A percentile compares a stretch with the other conserved stretches of the same genome.
These are phyloP conservation scores for Aleurites moluccanus DNA, from an alignment of 441 rosid species.

Conservation along the genomic window DNA sequence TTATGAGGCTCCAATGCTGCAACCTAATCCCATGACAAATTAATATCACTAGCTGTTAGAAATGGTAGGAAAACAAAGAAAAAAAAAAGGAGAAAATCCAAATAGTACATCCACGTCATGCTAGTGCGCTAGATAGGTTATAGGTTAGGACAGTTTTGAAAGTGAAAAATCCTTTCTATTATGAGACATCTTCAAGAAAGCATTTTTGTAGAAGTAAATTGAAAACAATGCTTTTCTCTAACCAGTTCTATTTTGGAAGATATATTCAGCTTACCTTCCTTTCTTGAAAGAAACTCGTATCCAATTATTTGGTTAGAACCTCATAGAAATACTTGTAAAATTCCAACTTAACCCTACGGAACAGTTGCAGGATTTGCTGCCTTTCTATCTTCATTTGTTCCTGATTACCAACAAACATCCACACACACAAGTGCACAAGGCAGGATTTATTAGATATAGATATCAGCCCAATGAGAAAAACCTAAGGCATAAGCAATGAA, in stretches of 20 bases:
- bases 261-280: conserved; percentile 1
- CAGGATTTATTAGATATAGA: neutral
- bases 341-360: neutral
- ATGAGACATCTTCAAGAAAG: too few species aligned
- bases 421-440: too few species aligned
- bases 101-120: too few species aligned
- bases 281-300: neutral
- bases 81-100: neutral
- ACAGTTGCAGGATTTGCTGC: conserved; percentile 1
- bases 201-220: too few species aligned
- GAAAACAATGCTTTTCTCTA: too few species aligned
- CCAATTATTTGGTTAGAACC: neutral
- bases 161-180: too few species aligned
- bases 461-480: neutral
- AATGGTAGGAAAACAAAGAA: neutral
- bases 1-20: conserved; percentile 3
- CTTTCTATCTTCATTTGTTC: neutral
- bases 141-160: too few species aligned
- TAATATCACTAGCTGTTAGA: neutral
- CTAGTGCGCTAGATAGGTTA: too few species aligned
- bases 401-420: neutral
- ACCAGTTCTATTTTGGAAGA: neutral
- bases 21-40: neutral
- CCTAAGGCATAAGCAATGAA: neutral
- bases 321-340: conserved; percentile 6